phyloP scores from a whole-genome alignment of 2,329 filamentous ascomycete species.

The Monosporascus sp. region DNA sequence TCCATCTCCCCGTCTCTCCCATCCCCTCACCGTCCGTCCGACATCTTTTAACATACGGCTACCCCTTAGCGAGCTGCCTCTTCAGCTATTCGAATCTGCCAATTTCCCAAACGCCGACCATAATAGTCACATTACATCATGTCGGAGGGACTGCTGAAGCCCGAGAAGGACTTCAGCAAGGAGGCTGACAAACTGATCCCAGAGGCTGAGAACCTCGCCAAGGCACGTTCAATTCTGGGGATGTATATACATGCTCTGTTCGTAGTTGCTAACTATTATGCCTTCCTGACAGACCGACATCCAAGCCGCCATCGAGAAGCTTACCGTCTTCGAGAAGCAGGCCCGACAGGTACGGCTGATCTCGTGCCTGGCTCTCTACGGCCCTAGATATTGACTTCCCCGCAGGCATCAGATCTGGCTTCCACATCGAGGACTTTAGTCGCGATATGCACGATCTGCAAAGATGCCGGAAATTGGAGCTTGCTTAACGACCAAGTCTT shows the following conservation, averaged over 20 bases:
- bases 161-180: constrained; percentile 98
- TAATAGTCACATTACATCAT: constrained; percentile 43
- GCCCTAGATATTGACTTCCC: constrained; percentile 17
- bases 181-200: constrained; percentile 89
- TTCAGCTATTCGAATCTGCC: background rate
- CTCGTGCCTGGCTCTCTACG: constrained; percentile 17
- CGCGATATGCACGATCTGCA: constrained; percentile 88
- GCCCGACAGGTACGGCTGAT: constrained; percentile 70
- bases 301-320: constrained; percentile 86
- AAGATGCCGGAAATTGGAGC: constrained; percentile 87
- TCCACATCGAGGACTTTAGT: constrained; percentile 88
- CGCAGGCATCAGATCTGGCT: constrained; percentile 84
- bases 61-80: background rate
- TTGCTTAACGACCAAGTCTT: constrained; percentile 95
- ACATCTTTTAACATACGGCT: too few species aligned
- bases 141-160: constrained; percentile 80
- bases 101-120: background rate
- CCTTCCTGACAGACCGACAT: constrained; percentile 59
- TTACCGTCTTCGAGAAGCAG: constrained; percentile 89
- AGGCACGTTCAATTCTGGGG: constrained; percentile 47
- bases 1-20: too few species aligned
- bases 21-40: too few species aligned
- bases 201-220: constrained; percentile 83
- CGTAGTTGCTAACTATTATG: constrained; percentile 2
- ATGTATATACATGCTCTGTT: constrained; percentile 4